Base-by-base conservation (phyloP, 2,329 filamentous ascomycete genomes). In the Aspergillus latus region DNA sequence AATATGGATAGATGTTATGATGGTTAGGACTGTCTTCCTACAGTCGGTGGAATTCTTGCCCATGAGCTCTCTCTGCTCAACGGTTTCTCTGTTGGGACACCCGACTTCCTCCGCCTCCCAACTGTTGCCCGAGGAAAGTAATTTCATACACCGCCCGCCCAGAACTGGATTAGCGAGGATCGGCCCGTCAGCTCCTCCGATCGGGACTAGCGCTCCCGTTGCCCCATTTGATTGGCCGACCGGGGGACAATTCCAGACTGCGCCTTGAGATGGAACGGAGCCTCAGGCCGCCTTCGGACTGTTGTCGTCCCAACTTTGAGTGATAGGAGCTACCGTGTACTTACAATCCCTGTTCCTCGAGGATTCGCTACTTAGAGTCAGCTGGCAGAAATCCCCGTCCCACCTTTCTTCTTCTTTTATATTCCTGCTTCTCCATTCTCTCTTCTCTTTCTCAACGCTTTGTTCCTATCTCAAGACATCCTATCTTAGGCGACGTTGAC, bases 51-150 rank as follows among this genome's bases (percentile, higher is more conserved):
- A 51, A 51, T 26, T 13, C 40, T 44, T 46, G 39, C 49, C 49
- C 16, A 34, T 46, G 16, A 37, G 36, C 13, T 15, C 10, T 28
- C 32, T 29, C 26, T 51, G 37, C 42, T 53, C 56, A 61, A 61
- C 56, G 28, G 50, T 61, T 61, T 51, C 34, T 52, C 45, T 57
- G 60, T 64, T 62, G 62, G 59, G 60, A 42, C 34, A 43, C 59
- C 63, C 62, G 62, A 54, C 57, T 60, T 64, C 21, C 58, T 60
- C 64, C 63, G 64, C 39, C 44, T 51, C 58, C 57, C 64, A 64
- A 65, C 60, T 59, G 49, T 50, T 49, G 55, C 55, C 57, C 59
- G 56, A 60, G 59, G 37, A 44, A 48, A 39, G 44, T 16, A 39
- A 39, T 45, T 45, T 36, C 37, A 51, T 9, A 40, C 55, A 54